Evolutionary conservation across 1,284 basidiomycete species (phyloP), one percentile per base, ranked within the genome.

Genomic region (Lentinula novae-zelandiae): DNA sequence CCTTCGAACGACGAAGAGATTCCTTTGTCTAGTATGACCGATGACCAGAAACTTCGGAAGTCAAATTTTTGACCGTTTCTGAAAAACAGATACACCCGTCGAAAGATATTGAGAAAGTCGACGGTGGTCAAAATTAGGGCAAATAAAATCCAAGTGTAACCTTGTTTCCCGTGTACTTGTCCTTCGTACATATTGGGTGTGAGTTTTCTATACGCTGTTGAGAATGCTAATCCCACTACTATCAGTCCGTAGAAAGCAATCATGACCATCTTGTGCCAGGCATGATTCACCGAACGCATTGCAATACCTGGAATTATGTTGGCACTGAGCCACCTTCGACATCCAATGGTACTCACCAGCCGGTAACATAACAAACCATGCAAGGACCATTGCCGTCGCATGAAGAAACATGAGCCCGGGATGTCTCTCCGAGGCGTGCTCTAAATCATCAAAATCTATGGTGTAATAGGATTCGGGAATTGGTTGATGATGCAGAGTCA

Each of bases 181-280:
- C 78, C 83, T 75, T 87, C 76, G 69, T 92, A 92, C 87, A 93
- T 85, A 72, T 93, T 79, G 0, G 91, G 90, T 0, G 90, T 92
- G 59, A 89, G 71, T 67, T 91, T 91, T 57, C 78, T 78, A 71
- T 93, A 93, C 38, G 90, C 70, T 2, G 78, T 78, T 66, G 85
- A 87, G 27, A 85, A 74, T 8, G 83, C 77, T 65, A 87, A 81
- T 9, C 90, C 90, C 42, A 93, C 69, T 0, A 75, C 73, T 71
- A 75, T 69, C 69, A 83, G 61, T 60, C 67, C 71, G 64, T 88
- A 88, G 72, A 92, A 93, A 0, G 76, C 72, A 20, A 83, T 61
- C 20, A 86, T 79, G 1, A 80, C 78, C 12, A 87, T 62, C 20
- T 78, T 77, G 63, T 86, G 85, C 66, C 79, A 82, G 1, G 83